Evolutionary conservation across 495 filamentous ascomycete genomes (phyloP), one percentile per base, ranked within the genome.

Genomic region (Haplographium delicatum): DNA sequence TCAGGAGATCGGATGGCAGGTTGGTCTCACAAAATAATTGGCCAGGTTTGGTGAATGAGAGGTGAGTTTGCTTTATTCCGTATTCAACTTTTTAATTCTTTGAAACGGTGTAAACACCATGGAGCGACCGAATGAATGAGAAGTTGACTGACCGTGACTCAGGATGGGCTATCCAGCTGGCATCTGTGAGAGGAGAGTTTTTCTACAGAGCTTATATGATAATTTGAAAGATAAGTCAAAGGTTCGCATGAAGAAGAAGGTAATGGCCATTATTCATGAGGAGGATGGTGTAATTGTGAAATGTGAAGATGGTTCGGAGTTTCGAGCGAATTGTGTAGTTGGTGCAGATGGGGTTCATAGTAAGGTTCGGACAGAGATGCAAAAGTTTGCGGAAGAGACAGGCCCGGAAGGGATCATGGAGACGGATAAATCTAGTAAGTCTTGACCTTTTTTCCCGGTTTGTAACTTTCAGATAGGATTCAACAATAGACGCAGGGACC

Each of bases 341-440:
- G 77, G 75, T 0, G 68, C 66, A 11, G 74, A 77, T 55, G 72
- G 77, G 0, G 66, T 76, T 24, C 69, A 74, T 49, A 73, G 69
- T 44, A 61, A 61, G 19, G 70, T 72, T 13, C 61, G 74, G n/a
- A 44, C 60, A 19, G 70, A 72, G 50, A 66, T 82, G 49, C 63
- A 64, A 58, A 53, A 58, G 7, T 50, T 58, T 15, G 65, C 62
- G 15, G 31, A 62, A n/a, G 49, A 59, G 41, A 13, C 18, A 35
- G 34, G 60, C 6, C 43, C 35, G 31, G 38, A 52, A 19, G 49
- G 56, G 31, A 38, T 59, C n/a, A 54, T 67, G 28, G 30, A 51
- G 10, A 37, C 24, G 6, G 59, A 66, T 30, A 54, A 57, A 28
- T 58, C 46, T 7, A 51, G 64, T 68, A 46, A 51, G 50, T 41